A percentile compares a stretch with the other conserved stretches of the same genome.
These are phyloP conservation scores for Neonectria punicea DNA, from an alignment of 2,329 filamentous ascomycete genomes.

Conservation along the genomic window DNA sequence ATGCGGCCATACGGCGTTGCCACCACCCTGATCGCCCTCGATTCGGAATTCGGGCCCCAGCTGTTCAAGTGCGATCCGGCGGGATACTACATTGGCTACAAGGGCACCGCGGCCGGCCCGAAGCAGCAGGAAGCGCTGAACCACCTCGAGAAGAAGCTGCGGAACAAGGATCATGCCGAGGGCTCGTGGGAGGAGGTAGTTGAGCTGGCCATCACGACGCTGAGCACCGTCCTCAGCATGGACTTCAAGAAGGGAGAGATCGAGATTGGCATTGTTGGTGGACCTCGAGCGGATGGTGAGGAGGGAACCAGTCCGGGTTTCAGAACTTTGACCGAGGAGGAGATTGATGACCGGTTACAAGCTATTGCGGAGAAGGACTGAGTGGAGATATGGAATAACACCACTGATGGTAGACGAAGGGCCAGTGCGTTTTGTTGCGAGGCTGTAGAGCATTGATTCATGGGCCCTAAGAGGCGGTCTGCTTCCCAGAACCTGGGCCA, in stretches of 20 bases:
- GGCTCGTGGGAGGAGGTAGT: slow-evolving; percentile 98
- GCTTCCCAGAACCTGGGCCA: slow-evolving; percentile 35
- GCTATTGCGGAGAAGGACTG: slow-evolving; percentile 99
- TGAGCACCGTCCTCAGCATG: slow-evolving; percentile 97
- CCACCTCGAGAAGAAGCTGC: slow-evolving; percentile 99
- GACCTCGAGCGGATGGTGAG: slow-evolving; percentile 82
- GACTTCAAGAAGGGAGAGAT: slow-evolving; percentile 99
- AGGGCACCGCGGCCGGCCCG: slow-evolving; percentile 94
- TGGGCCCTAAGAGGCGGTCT: slow-evolving; percentile 27
- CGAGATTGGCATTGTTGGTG: slow-evolving; percentile 96
- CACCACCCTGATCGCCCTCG: slow-evolving; percentile 92
- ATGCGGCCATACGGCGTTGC: slow-evolving; percentile 98
- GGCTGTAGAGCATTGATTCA: slow-evolving; percentile 34
- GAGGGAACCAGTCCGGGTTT: slow-evolving; percentile 84
- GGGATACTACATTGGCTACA: slow-evolving; percentile 98
- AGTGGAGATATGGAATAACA: slow-evolving; percentile 46
- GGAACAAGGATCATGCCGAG: slow-evolving; percentile 95
- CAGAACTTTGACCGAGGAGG: slow-evolving; percentile 91
- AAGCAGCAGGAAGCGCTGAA: slow-evolving; percentile 99
- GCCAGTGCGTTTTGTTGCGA: slow-evolving; percentile 27
- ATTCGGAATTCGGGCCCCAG: slow-evolving; percentile 91
- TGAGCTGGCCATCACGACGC: slow-evolving; percentile 92
- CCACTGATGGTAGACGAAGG: slow-evolving; percentile 18
- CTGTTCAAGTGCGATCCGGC: slow-evolving; percentile 99
- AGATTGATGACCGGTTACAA: slow-evolving; percentile 98